Base-by-base conservation (phyloP, 257 asterid genomes). In the Knoxia roxburghii region DNA sequence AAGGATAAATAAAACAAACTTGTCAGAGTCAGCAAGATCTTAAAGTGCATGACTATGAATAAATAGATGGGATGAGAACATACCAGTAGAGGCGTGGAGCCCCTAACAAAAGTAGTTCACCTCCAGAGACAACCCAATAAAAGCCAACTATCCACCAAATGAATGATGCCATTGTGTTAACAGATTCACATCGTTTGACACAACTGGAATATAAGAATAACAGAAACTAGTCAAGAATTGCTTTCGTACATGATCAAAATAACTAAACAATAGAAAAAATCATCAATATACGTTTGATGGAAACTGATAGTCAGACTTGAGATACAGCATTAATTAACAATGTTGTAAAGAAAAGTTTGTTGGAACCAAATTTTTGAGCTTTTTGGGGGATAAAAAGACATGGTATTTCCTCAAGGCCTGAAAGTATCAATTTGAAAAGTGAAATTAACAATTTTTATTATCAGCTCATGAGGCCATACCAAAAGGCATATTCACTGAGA, bases 121-220 rank as follows among this genome's bases (percentile, higher is more conserved):
- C 95, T 37, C 98, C 98, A 14, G 93, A 86, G 80, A 87, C 80
- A 61, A 89, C 87, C 98, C 98, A 92, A 77, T 92, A 92, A 82
- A 92, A 89, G 45, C 98, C 98, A 75, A 84, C 73, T 74, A 89
- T 85, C 98, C 98, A 92, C 97, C 98, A 92, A 56, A 89, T 6
- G 70, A 92, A 88, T 41, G 98, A 92, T 65, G 75, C 89, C 93
- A 92, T 78, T 41, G 98, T 92, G 79, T 92, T 92, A 68, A 85
- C 40, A 54, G 97, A 87, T 77, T 92, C 97, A 70, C 97, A 92
- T 56, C 95, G 80, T 70, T 92, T 92, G 65, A 84, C 80, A 53
- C 78, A 62, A 72, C 95, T 83, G 89, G 67, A 72, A 77, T 46
- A 71, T 64, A 55, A 73, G n/a, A 33, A 71, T 70, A 64, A 52